Evolutionary conservation across 2,329 filamentous ascomycete species (phyloP).

Genomic region (Cercospora beticola): DNA sequence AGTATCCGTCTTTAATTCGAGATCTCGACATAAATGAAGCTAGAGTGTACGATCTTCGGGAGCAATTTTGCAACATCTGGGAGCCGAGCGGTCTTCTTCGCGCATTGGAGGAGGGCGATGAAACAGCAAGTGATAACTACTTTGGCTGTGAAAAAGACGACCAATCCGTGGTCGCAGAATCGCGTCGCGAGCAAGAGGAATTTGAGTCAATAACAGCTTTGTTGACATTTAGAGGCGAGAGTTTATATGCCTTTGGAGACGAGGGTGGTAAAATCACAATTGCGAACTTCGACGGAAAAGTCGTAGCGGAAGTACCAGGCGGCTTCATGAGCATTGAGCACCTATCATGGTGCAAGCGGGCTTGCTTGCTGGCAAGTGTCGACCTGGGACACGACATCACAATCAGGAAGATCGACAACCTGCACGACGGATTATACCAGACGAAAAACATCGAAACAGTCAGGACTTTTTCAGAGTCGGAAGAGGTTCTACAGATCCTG

Average conservation of each 20-base stretch:
- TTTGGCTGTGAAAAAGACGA: background rate
- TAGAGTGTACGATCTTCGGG: background rate
- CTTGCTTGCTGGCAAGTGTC: background rate
- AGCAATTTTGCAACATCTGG: background rate
- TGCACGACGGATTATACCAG: background rate
- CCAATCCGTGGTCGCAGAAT: background rate
- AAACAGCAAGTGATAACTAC: background rate
- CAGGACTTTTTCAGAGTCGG: background rate
- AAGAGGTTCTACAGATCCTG: background rate
- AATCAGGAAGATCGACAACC: background rate
- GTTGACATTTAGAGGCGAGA: background rate
- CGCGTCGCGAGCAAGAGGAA: background rate
- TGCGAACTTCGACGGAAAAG: background rate
- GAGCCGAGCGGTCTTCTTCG: background rate
- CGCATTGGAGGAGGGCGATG: background rate
- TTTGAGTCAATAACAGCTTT: background rate
- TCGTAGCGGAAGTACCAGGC: background rate
- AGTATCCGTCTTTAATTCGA: background rate
- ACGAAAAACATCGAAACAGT: background rate
- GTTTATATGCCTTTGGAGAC: background rate
- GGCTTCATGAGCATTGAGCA: background rate
- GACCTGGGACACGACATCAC: background rate
- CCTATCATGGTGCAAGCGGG: background rate
- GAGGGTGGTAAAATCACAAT: background rate
- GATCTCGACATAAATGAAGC: background rate